Percentiles rank a stretch among this genome's conserved stretches.
Conservation (phyloP, 1,139 yeast genomes). For the Suhomyces atakaporum region DNA sequence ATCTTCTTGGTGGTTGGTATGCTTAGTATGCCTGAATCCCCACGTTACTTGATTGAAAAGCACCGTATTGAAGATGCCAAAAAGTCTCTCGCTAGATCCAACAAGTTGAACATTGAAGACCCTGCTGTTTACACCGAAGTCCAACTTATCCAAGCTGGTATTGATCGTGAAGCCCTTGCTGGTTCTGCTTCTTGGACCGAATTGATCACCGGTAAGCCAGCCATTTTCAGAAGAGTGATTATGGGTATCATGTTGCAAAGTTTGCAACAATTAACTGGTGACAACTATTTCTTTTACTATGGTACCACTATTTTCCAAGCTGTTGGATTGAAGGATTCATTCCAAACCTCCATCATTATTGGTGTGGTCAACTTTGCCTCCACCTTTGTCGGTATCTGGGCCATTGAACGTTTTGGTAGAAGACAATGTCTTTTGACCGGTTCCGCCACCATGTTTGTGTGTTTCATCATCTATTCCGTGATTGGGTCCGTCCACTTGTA, state of each 20-base stretch:
- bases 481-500: constrained; percentile 63
- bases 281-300: constrained; percentile 79
- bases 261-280: constrained; percentile 78
- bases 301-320: constrained; percentile 78
- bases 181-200: constrained; percentile 44
- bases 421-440: constrained; percentile 59
- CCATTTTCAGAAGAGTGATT: constrained; percentile 25
- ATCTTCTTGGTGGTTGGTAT: constrained; percentile 55
- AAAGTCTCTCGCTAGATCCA: constrained; percentile 26
- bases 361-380: constrained; percentile 70
- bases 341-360: constrained; percentile 67
- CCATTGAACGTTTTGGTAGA: constrained; percentile 72
- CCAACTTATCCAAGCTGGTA: constrained; percentile 40
- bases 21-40: constrained; percentile 66
- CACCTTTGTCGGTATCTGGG: constrained; percentile 67
- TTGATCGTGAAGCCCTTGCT: constrained; percentile 61
- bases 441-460: constrained; percentile 51
- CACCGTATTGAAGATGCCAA: constrained; percentile 42
- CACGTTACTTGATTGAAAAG: constrained; percentile 48
- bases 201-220: constrained; percentile 27
- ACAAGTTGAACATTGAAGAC: constrained; percentile 23
- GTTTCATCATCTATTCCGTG: constrained; percentile 62
- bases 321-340: constrained; percentile 73
- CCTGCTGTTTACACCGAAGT: constrained; percentile 26
- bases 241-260: constrained; percentile 66